These are phyloP conservation scores for Plasmodium sp. DNA, from an alignment of 169 alveolate genomes.

Conservation along the genomic window DNA sequence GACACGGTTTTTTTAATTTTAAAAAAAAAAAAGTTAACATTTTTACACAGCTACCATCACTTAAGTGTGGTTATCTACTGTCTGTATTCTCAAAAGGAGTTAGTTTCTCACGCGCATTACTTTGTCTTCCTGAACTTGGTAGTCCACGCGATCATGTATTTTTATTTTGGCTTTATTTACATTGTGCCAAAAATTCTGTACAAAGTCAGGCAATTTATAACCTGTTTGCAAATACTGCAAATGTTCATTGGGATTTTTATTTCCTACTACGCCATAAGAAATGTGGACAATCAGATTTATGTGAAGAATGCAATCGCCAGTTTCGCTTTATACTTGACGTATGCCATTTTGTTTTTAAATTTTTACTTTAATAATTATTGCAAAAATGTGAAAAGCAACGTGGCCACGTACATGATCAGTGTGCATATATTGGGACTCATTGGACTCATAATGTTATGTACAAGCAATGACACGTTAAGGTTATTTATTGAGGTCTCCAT, in stretches of 20 bases:
- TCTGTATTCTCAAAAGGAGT: conserved; percentile 79
- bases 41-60: conserved; percentile 83
- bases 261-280: conserved; percentile 40
- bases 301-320: conserved; percentile 58
- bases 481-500: conserved; percentile 32
- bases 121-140: conserved; percentile 80
- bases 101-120: conserved; percentile 81
- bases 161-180: conserved; percentile 78
- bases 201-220: conserved; percentile 19
- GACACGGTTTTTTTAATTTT: conserved; percentile 79
- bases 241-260: conserved; percentile 69
- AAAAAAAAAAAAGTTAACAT: conserved; percentile 78
- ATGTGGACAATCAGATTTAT: conserved; percentile 26
- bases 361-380: conserved; percentile 57
- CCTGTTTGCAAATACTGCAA: conserved; percentile 45
- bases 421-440: conserved; percentile 37
- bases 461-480: conserved; percentile 40
- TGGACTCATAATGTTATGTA: conserved; percentile 63
- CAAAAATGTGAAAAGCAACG: conserved; percentile 48
- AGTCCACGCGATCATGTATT: conserved; percentile 83
- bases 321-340: conserved; percentile 33
- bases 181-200: conserved; percentile 20
- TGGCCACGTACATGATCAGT: conserved; percentile 41
- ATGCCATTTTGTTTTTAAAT: conserved; percentile 64
- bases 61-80: conserved; percentile 82